Evolutionary conservation across 176 grass and related monocot species (phyloP).

Genomic region (Triticum monococcum): DNA sequence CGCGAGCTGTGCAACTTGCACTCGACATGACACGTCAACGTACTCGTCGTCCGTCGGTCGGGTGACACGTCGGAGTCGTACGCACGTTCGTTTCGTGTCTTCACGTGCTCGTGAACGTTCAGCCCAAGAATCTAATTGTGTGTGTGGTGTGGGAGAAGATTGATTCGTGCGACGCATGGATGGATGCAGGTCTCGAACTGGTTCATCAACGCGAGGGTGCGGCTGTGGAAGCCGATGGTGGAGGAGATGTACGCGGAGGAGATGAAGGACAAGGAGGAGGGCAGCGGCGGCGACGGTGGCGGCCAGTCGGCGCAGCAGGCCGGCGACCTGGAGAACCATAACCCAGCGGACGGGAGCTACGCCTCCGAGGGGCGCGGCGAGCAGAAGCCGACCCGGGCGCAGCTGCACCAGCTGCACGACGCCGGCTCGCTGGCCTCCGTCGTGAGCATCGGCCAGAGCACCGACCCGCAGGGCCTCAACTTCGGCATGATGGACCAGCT

Average conservation of each 20-base stretch:
- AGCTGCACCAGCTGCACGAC: constrained; percentile 57
- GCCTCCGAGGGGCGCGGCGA: constrained; percentile 27
- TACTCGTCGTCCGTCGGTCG: neutral
- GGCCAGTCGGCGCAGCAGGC: constrained; percentile 8
- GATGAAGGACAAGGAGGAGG: constrained; percentile 52
- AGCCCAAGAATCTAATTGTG: neutral
- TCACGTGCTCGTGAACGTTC: constrained; percentile 1
- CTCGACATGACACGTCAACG: constrained; percentile 2
- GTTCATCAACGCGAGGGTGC: constrained; percentile 65
- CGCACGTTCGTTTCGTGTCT: neutral
- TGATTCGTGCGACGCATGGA: neutral
- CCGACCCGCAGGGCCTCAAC: constrained; percentile 25
- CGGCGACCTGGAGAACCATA: constrained; percentile 24
- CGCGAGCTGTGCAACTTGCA: neutral
- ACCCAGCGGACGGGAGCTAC: constrained; percentile 24
- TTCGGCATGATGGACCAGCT: constrained; percentile 58
- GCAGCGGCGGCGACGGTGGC: neutral
- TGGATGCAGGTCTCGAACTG: constrained; percentile 57
- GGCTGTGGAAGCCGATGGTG: constrained; percentile 86
- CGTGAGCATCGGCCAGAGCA: constrained; percentile 45
- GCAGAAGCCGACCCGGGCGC: constrained; percentile 59
- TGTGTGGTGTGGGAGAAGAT: neutral
- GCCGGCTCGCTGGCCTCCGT: constrained; percentile 71
- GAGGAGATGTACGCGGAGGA: constrained; percentile 85
- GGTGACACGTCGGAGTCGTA: constrained; percentile 42